Conservation (phyloP, 768 basidiomycete genomes). For the Polyporus arcularius region DNA sequence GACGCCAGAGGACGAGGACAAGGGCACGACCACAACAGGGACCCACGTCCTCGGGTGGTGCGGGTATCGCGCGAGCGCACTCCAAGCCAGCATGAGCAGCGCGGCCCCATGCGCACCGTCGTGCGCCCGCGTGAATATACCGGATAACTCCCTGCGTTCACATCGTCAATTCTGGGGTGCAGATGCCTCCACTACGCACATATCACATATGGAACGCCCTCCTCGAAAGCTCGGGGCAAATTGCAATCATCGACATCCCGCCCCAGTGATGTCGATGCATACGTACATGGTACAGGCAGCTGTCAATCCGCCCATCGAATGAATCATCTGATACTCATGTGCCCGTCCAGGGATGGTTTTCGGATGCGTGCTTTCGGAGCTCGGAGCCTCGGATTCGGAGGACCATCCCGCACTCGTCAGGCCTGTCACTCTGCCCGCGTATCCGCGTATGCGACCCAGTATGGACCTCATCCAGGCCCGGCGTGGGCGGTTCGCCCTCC, state of each 20-base stretch:
- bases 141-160: constrained; percentile 11
- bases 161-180: constrained; percentile 19
- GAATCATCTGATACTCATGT: constrained; percentile 20
- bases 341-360: constrained; percentile 3
- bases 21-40: neutral
- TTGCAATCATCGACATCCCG: constrained; percentile 1
- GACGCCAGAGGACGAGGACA: neutral
- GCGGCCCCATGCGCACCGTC: neutral
- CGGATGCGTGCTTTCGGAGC: neutral
- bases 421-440: neutral
- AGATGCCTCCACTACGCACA: neutral
- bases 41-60: neutral
- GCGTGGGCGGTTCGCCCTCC: neutral
- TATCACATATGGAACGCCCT: constrained; percentile 6
- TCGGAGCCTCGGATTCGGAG: too few relatives aligned
- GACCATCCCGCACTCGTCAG: neutral
- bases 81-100: constrained; percentile 1
- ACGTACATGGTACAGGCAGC: neutral
- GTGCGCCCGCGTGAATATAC: neutral
- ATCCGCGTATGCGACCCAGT: neutral
- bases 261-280: neutral
- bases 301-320: neutral
- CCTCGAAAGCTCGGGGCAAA: neutral
- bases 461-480: neutral
- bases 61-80: constrained; percentile 13